Conservation (phyloP, 805 yeast genomes). For the Ogataea siamensis region DNA sequence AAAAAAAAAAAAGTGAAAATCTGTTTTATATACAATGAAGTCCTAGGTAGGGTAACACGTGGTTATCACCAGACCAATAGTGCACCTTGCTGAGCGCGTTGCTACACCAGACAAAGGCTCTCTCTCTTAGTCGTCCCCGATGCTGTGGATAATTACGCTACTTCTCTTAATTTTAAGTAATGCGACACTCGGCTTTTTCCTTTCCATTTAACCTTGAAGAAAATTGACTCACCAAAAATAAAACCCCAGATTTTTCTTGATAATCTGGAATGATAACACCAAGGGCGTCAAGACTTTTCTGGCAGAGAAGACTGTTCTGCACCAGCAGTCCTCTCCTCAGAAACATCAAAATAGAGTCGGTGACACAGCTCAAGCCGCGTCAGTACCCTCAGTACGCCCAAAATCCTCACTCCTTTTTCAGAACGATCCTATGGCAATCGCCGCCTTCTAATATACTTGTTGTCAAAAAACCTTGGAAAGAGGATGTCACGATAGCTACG, state of each 20-base stretch:
- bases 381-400: slow-evolving; percentile 50
- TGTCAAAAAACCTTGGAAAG: slow-evolving; percentile 83
- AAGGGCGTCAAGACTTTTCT: background rate
- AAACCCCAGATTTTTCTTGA: slow-evolving; percentile 9
- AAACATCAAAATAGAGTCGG: slow-evolving; percentile 11
- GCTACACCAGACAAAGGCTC: too few species aligned
- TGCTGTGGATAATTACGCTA: too few species aligned
- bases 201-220: background rate
- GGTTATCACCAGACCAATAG: too few species aligned
- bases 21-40: background rate
- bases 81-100: too few species aligned
- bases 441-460: slow-evolving; percentile 74
- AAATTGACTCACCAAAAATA: slow-evolving; percentile 7
- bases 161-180: background rate
- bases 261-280: slow-evolving; percentile 5
- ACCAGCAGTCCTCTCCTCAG: background rate
- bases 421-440: slow-evolving; percentile 64
- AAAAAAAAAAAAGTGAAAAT: slow-evolving; percentile 4
- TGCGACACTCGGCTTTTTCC: background rate
- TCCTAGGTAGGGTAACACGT: slow-evolving; percentile 7
- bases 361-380: slow-evolving; percentile 18
- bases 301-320: background rate
- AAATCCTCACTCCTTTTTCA: slow-evolving; percentile 58
- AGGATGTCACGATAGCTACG: slow-evolving; percentile 62
- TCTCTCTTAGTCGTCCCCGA: too few species aligned